Base-by-base conservation (phyloP, 192 early-diverging fungal species). In the Rhizoclosmatium globosum region DNA sequence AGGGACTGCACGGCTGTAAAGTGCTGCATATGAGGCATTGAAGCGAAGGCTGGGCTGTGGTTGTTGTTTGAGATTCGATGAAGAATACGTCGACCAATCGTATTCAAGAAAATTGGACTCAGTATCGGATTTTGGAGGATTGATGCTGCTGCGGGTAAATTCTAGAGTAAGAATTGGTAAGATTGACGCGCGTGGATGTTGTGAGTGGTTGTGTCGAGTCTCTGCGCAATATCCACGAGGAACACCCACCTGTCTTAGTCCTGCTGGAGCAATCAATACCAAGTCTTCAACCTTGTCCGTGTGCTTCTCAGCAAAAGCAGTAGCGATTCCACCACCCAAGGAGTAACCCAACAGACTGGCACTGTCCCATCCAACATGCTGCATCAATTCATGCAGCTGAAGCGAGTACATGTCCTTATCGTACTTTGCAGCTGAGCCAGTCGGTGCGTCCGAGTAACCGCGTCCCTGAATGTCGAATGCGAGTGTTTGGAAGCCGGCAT, bases 381-480 rank as follows among this genome's bases (percentile, higher is more conserved):
- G 75, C 47, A 89, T 58, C 11, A 89, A 48, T 7, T 79, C 62
- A 6, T 82, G 76, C n/a, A 88, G 45, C 62, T 89, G 88, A 4
- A 68, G 56, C 2, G 85, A 65, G 61, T 85, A 87, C 1, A 84
- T 64, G 0, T 64, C 56, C 38, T 85, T 81, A 66, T 84, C 76
- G 68, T 84, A 89, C 47, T 47, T 31, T 9, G 45, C 45, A 15
- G 9, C 53, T 31, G 31, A 15, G 1, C 74, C 65, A 11, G 71
- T 65, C 13, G 88, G 88, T 1, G 85, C 68, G 15, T 82, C 81
- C 38, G 84, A 83, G 48, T 85, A 88, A 1, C 88, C 88, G 19
- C 88, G 58, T 3, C 89, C 89, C 82, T 87, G 81, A n/a, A 87
- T 43, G 57, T 85, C 88, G 72, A 82, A 89, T 17, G 78, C 59